Percentiles rank a stretch among this genome's conserved stretches.
phyloP scores from a whole-genome alignment of 2,329 filamentous ascomycete species.

The Nigrospora sphaerica region DNA sequence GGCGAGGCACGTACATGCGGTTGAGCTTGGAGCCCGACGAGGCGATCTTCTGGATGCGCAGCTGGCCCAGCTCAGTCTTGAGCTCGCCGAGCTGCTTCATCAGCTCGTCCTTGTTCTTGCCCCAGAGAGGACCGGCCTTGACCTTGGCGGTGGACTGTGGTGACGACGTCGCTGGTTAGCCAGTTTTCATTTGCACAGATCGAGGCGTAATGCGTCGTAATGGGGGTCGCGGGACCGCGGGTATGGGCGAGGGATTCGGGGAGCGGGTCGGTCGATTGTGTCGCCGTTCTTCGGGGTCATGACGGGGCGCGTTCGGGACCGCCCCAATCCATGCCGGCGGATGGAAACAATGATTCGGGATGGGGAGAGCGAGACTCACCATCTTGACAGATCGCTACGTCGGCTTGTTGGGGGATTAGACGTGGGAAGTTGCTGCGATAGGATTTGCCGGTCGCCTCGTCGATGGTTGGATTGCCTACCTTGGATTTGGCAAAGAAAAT shows the following conservation, averaged over 20 bases:
- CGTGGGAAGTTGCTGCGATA: conserved; percentile 9
- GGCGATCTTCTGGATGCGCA: conserved; percentile 97
- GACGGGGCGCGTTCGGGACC: too few relatives aligned
- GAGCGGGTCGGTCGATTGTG: too few relatives aligned
- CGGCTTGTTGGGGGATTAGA: conserved; percentile 9
- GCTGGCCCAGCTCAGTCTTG: conserved; percentile 92
- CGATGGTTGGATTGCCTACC: neutral
- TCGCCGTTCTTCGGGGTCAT: too few relatives aligned
- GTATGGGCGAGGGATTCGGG: too few relatives aligned
- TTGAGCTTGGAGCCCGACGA: conserved; percentile 93
- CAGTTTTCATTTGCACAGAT: neutral
- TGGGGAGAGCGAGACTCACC: conserved; percentile 28
- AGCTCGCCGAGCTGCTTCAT: conserved; percentile 90
- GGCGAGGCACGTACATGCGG: conserved; percentile 69
- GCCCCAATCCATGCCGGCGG: too few relatives aligned
- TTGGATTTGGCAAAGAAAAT: too few relatives aligned
- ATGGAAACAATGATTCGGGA: too few relatives aligned
- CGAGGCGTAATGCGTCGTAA: neutral
- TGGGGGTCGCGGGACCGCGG: too few relatives aligned
- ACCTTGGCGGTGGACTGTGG: conserved; percentile 60
- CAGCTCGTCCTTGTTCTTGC: conserved; percentile 99
- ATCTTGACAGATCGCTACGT: conserved; percentile 30
- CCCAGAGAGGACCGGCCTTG: conserved; percentile 95
- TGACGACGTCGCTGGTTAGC: conserved; percentile 11
- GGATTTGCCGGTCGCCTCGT: conserved; percentile 16